Base-by-base conservation (phyloP, 2,329 filamentous ascomycete species). In the Epichloe bromicola region DNA sequence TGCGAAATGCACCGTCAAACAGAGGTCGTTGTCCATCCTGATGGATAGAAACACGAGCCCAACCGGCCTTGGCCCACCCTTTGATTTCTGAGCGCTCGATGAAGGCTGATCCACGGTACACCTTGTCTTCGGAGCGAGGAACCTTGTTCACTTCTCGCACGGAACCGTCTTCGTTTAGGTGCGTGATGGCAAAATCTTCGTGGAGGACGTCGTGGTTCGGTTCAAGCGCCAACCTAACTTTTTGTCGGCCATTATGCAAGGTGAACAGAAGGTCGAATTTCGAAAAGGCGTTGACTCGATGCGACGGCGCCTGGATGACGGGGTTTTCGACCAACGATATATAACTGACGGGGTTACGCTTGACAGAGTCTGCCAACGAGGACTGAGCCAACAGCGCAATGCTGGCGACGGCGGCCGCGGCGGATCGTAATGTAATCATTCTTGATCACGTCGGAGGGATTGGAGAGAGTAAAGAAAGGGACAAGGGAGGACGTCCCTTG, bases 201-300 rank as follows among this genome's bases (percentile, higher is more conserved):
- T 84, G 79, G 44, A 98, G 74, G 53, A 97, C 82, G 67, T 97
- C 88, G 70, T 95, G 81, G 65, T 97, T 97, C 4, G 93, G 93
- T 64, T 93, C 83, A 46, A 98, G 76, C 51, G 79, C 77, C 49
- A 98, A 76, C 57, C 88, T 87, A 60, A 97, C 74, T 58, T 81
- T 78, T 56, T 89, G 78, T 54, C 76, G 71, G 49, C 78, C 74
- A 54, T 79, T 72, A 61, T 86, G 81, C 37, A 95, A 71, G 52
- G 80, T 74, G 65, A 98, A 96, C 33, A 80, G 83, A 55, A 98
- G 72, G 60, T 95, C 87, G 66, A 98, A 98, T 20, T 80, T 73
- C 14, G 89, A 91, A 51, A 86, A 73, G 46, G 89, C 83, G 63
- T 93, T 83, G 45, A 95, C 80, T 53, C 85, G 82, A 64, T 88